Percentiles rank a stretch among this genome's conserved stretches.
phyloP scores from a whole-genome alignment of 2,329 filamentous ascomycete genomes.

The Alternaria dauci region DNA sequence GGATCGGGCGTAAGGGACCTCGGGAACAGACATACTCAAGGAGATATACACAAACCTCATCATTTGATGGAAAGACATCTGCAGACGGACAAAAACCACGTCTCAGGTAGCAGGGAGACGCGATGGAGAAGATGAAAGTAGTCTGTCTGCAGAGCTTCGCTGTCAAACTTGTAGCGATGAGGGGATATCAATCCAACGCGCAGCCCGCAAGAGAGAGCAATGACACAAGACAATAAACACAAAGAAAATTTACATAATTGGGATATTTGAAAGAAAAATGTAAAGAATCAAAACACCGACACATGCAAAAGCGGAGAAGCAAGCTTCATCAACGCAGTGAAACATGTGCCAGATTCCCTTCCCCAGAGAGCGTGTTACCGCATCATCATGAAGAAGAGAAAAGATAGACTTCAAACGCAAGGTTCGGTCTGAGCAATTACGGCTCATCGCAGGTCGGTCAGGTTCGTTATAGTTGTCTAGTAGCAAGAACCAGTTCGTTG shows the following conservation, averaged over 20 bases:
- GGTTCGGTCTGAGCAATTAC: constrained; percentile 56
- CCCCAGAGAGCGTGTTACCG: constrained; percentile 47
- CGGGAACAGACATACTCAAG: constrained; percentile 53
- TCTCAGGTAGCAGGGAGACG: constrained; percentile 9
- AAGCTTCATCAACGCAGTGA: constrained; percentile 50
- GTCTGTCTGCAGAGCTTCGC: constrained; percentile 16
- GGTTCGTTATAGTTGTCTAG: constrained; percentile 23
- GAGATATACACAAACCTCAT: constrained; percentile 47
- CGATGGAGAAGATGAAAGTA: background rate
- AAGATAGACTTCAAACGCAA: constrained; percentile 49
- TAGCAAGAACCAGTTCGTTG: constrained; percentile 19
- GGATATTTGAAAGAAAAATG: constrained; percentile 30
- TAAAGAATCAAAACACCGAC: constrained; percentile 48
- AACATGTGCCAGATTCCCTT: constrained; percentile 34
- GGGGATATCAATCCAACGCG: constrained; percentile 50
- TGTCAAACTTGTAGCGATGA: constrained; percentile 35
- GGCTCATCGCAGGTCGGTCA: constrained; percentile 48
- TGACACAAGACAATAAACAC: constrained; percentile 47
- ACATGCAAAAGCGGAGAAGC: constrained; percentile 39
- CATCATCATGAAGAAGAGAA: constrained; percentile 40
- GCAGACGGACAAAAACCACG: constrained; percentile 12
- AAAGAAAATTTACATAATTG: constrained; percentile 37
- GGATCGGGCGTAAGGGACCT: constrained; percentile 55
- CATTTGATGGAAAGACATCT: constrained; percentile 29
- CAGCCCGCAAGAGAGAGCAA: constrained; percentile 48